Conservation (phyloP, 805 yeast genomes). For the Saccharomycopsis schoenii region DNA sequence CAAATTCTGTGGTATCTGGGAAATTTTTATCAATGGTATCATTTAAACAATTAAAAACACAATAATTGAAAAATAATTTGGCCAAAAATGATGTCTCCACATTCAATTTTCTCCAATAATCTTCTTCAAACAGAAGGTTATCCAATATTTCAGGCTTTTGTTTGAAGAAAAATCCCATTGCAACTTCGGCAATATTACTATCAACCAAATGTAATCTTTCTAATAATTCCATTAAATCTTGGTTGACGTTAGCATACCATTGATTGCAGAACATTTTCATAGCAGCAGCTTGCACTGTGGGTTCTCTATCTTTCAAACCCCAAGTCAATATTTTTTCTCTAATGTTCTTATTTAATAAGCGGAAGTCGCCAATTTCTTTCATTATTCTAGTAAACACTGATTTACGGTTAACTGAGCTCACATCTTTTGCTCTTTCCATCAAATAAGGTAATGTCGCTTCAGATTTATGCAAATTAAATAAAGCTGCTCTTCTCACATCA, state of each 20-base stretch:
- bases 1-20: slow-evolving; percentile 71
- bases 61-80: slow-evolving; percentile 55
- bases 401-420: slow-evolving; percentile 60
- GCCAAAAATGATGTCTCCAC: slow-evolving; percentile 69
- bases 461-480: slow-evolving; percentile 56
- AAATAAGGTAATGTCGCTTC: slow-evolving; percentile 44
- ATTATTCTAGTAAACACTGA: slow-evolving; percentile 59
- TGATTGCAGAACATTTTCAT: slow-evolving; percentile 52
- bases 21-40: slow-evolving; percentile 56
- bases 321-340: slow-evolving; percentile 64
- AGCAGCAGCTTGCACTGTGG: slow-evolving; percentile 62
- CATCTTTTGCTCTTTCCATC: slow-evolving; percentile 77
- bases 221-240: slow-evolving; percentile 62
- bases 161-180: slow-evolving; percentile 53
- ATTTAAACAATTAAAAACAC: slow-evolving; percentile 40
- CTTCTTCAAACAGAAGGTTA: slow-evolving; percentile 50
- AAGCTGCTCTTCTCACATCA: slow-evolving; percentile 81
- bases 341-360: slow-evolving; percentile 39
- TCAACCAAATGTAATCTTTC: slow-evolving; percentile 63
- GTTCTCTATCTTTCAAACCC: slow-evolving; percentile 87
- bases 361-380: slow-evolving; percentile 56
- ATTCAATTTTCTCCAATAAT: slow-evolving; percentile 59
- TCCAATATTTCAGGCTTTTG: slow-evolving; percentile 53
- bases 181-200: slow-evolving; percentile 56
- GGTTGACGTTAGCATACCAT: slow-evolving; percentile 64